Evolutionary conservation across 176 grass and related monocot genomes (phyloP).

Genomic region (Pontederia paniculata): DNA sequence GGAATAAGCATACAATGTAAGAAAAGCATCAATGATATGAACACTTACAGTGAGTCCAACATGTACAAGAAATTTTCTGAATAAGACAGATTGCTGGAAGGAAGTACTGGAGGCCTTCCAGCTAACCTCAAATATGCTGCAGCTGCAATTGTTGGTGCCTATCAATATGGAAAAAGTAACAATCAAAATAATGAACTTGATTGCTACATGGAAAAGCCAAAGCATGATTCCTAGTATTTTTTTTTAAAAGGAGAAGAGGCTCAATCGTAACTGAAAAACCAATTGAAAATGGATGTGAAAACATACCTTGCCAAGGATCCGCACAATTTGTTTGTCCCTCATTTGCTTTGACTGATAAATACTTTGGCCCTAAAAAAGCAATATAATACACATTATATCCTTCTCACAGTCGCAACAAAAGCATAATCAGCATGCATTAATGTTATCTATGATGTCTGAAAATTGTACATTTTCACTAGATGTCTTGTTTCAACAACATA

Average conservation of each 20-base stretch:
- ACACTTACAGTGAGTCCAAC: constrained; percentile 91
- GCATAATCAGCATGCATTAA: too few relatives aligned
- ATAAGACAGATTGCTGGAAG: constrained; percentile 79
- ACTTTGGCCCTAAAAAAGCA: constrained; percentile 68
- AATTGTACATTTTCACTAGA: too few relatives aligned
- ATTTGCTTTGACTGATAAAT: constrained; percentile 80
- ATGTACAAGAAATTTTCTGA: constrained; percentile 96
- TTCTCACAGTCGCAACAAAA: too few relatives aligned
- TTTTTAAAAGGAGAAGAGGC: not conserved
- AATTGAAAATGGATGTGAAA: constrained; percentile 6
- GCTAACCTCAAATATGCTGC: constrained; percentile 92
- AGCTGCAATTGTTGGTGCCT: constrained; percentile 82
- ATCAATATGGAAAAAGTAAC: not conserved
- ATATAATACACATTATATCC: not conserved
- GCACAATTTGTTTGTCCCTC: constrained; percentile 92
- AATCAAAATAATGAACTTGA: too few relatives aligned
- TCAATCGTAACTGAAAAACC: not conserved
- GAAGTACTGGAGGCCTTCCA: constrained; percentile 76
- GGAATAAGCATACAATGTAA: constrained; percentile 4
- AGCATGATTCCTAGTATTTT: too few relatives aligned
- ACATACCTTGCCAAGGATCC: constrained; percentile 90
- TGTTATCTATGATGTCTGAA: too few relatives aligned
- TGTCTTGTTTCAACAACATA: too few relatives aligned
- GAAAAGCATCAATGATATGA: not conserved
- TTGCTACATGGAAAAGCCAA: too few relatives aligned